Evolutionary conservation across 1,284 basidiomycete genomes (phyloP), one percentile per base, ranked within the genome.

Genomic region (Sanghuangporus baumii): DNA sequence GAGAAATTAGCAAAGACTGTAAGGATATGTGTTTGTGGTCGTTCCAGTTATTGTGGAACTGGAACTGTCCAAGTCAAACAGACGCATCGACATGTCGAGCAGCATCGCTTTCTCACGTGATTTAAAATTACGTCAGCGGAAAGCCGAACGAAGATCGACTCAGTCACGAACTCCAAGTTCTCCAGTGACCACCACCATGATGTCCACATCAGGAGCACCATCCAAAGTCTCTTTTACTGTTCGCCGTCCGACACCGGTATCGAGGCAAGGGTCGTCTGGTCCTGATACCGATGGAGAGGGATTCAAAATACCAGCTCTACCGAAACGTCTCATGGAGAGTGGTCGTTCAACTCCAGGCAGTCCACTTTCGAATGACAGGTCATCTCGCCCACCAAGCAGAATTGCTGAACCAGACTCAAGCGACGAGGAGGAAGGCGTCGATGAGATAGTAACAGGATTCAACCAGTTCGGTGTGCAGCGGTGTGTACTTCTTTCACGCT

Each of bases 381-480:
- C 70, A 59, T 64, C 66, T 59, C 71, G 69, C 55, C 38, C 64
- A 26, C 34, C 43, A 16, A 66, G 64, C 16, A 52, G 64, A 18
- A 57, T 50, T 38, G 70, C 69, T 2, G 75, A 78, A 12, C 68
- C 73, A 20, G 82, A 86, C 66, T 86, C 85, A 46, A 87, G 86
- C 50, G 87, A 88, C 54, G 84, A 85, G 40, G 81, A 82, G 6
- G 79, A 79, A 9, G 71, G 71, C 2, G 66, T 72, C 3, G 78
- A 91, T 57, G 88, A 93, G 74, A 79, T 89, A 16, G 83, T 93
- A 57, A 85, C 86, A 8, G 86, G 83, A 0, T 90, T 92, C 69
- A 86, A 88, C 71, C 77, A 79, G 65, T 82, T 86, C 68, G 83
- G 88, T 46, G 83, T 83, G 66, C 82, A 87, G 84, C 87, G 87